Base-by-base conservation (phyloP, 768 basidiomycete genomes). In the Auriscalpium microsporum region DNA sequence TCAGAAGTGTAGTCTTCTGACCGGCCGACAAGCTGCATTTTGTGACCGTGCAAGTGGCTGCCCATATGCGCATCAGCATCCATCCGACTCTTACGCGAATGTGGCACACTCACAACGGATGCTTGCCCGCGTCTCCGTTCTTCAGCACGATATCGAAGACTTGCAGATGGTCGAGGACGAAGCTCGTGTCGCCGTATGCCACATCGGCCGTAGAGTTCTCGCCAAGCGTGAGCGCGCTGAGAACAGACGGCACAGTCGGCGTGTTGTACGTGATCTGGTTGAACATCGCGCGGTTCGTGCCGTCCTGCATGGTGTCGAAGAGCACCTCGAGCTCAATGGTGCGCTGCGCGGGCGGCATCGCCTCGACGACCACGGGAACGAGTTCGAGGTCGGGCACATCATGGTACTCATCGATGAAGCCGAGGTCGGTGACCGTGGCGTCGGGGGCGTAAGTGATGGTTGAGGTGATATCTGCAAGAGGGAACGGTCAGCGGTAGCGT, bases 21-120 rank as follows among this genome's bases (percentile, higher is more conserved):
- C 53, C 87, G 84, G 54, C 81, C 76, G 19, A 95, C 83, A 58
- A 98, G 78, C 73, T 88, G 86, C 72, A 84, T 79, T 63, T 86
- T 84, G 74, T 95, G 90, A 0, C 94, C 94, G 69, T 95, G 93
- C 53, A 94, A 69, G 68, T 96, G 93, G 81, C 92, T 93, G 51
- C 21, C 21, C 21, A 21, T 7, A 19, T 11, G 36, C 11, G 21
- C 16, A 48, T 60, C 46, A 59, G 54, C 38, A 34, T 11, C 45
- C 3, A 28, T 7, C 8, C 3, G 11, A 10, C 37, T 14, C 34
- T 16, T 6, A 46, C 60, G 62, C n/a, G 48, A 55, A 36, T 21
- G 50, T 51, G 58, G 19, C n/a, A 11, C 0, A 71, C 84, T 63
- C 60, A 90, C 87, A 93, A 94, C 50, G 92, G 92, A 69, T 94